Evolutionary conservation across 1,284 basidiomycete species (phyloP), one percentile per base, ranked within the genome.

Genomic region (Ustilago sp.): DNA sequence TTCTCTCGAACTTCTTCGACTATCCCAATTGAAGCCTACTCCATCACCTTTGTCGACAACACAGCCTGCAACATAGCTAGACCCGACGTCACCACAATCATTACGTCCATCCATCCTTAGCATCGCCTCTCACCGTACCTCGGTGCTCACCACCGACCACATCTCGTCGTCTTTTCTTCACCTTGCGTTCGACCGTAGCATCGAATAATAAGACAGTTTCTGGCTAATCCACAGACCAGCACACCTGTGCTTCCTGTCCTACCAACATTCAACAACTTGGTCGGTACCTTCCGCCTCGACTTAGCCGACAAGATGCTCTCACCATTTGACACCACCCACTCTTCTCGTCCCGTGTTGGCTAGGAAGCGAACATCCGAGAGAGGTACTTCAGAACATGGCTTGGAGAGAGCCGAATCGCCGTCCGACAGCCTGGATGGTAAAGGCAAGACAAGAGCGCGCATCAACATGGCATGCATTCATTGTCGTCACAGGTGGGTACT

Each of bases 391-490:
- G 57, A 58, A 17, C 55, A 64, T 15, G 23, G 28, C 7, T 13
- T 39, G 1, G 28, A 32, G 0, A 61, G 71, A 19, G 47, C 68
- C n/a, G 64, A 39, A 4, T 75, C 73, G 43, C 68, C 73, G 6
- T 58, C 61, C 41, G 73, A 59, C 55, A 75, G 68, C 61, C 68
- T 53, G 43, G 67, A 74, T 58, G 73, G 58, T 62, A 76, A 76
- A 39, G 45, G 32, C 51, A 74, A 71, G 56, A 56, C 71, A 38
- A 58, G 75, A 50, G 75, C 67, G 13, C 71, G 75, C 59, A 78
- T 74, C 68, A 74, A 68, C 55, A 81, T 83, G 81, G 81, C 81
- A 13, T 83, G 81, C 65, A 73, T 80, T 11, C 81, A 83, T 62
- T 83, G 81, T 36, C 80, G 81, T 23, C 80, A 81, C 64, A 68